Base-by-base conservation (phyloP, 192 early-diverging fungal genomes). In the Umbelopsis vinacea region DNA sequence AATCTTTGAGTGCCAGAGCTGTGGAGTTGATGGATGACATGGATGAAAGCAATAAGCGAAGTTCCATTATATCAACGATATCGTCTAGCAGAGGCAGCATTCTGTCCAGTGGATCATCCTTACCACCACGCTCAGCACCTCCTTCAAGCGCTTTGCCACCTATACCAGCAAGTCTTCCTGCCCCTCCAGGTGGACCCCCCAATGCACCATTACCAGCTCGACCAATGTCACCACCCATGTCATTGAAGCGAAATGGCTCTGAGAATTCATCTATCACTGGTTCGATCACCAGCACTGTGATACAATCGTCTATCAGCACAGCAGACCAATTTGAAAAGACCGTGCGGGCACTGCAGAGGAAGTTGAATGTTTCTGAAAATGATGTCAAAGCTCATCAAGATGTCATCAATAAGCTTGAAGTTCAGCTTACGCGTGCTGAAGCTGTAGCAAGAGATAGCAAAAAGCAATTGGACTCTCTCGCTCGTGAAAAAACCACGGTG, bases 401-500 rank as follows among this genome's bases (percentile, higher is more conserved):
- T 23, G 79, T 81, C 2, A 81, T 81, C 46, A 74, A 52, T n/a
- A 81, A 81, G 22, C 69, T 88, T 23, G 85, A 88, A 52, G 38
- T 70, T 11, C 74, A 83, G 6, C 68, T 88, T 3, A 77, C 79
- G 5, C 81, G 83, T 26, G 74, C 83, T 4, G 87, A 88, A 45
- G 69, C 63, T 7, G 73, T 72, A 6, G 66, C 85, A n/a, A 76
- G 76, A 66, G 67, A 70, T 17, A 74, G 76, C 11, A 81, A 74
- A 17, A 71, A 78, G 14, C 81, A 85, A 68, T 35, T 81, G 4
- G 76, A 78, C 29, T 37, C 73, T 17, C 43, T 84, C 46, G 53
- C 68, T 23, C 52, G 68, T 0, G 84, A 86, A 52, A 82, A 79
- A 48, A 73, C 73, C n/a, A 60, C 75, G 0, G 54, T 77, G 10